Evolutionary conservation across 257 asterid genomes (phyloP), one percentile per base, ranked within the genome.

Genomic region (Solanum gandarillasii): DNA sequence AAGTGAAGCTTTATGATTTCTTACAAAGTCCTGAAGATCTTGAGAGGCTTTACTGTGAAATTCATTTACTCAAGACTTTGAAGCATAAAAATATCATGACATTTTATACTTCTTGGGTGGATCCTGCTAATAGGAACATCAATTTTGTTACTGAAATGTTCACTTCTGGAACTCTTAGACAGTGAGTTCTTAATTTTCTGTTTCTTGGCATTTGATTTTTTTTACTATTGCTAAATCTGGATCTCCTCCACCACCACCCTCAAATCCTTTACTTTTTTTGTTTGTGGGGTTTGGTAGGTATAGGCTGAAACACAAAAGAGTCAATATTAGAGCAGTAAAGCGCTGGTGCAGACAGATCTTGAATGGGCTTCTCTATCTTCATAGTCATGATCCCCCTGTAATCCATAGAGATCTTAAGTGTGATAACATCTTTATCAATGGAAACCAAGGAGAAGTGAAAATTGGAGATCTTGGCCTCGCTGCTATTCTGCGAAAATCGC

Each of bases 391-490:
- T 39, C 94, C 93, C 34, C 94, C 94, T 83, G 94, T 92, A 88
- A 91, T 92, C 11, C 94, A 92, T 87, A 92, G 94, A 89, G 94
- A 92, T 87, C 94, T 92, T 87, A 92, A 92, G 86, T 92, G 94
- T 86, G 93, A 92, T 74, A 92, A 92, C 87, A 92, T 92, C 43
- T 92, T 92, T 84, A 88, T 92, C 35, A 92, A 92, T 86, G 94
- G 94, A 55, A 92, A 92, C 87, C 94, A 90, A 89, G 94, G 94
- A 48, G 92, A 92, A 91, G 93, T 92, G 16, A 92, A 92, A 82
- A 91, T 92, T 85, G 93, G 94, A 58, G 94, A 92, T 90, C 93
- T 92, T 79, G 94, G 94, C 20, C 92, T 92, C 34, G 94, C 93
- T 78, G 94, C 94, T 75, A 90, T 92, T 78, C 88, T 92, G 5